Base-by-base conservation (phyloP, 768 basidiomycete genomes). In the Russula sp. region DNA sequence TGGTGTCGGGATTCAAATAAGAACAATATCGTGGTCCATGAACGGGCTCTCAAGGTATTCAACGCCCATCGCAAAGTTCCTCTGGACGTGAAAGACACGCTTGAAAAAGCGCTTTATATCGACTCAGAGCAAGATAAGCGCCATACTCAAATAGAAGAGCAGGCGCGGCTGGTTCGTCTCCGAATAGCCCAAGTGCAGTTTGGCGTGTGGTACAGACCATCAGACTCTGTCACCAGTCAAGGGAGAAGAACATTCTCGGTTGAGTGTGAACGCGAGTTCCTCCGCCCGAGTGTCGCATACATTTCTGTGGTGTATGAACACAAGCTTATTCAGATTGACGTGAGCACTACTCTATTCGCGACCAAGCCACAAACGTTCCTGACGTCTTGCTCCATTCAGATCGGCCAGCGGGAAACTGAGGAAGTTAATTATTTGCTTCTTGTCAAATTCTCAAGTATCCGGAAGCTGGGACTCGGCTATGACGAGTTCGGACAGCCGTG, bases 271-370 rank as follows among this genome's bases (percentile, higher is more conserved):
- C 73, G 78, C 45, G 75, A 82, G 48, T 84, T 82, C 45, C 64
- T 68, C 8, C 66, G 77, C 48, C 66, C 67, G 11, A 78, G 82
- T 40, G 77, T 78, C 35, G 87, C 80, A 0, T 79, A 81, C 71
- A 71, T 91, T 22, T 72, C 76, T 37, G 83, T 91, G 39, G 82
- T 87, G 59, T 90, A 89, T 66, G 84, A 84, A 31, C 81, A 88
- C 68, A 89, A 86, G 73, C 69, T 82, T 16, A 79, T 92, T 40
- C 81, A 82, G 14, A 78, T 90, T 16, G 78, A 77, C 73, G 89
- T 87, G 62, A 67, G 77, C 70, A 1, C 18, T 6, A 37, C 31
- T 27, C n/a, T 35, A 37, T 42, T 14, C 18, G 27, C 35, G 8
- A 32, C 22, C 31, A 8, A 4, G 39, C 53, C 20, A 16, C 34